These are phyloP conservation scores for Aschersonia sp. DNA, from an alignment of 2,329 filamentous ascomycete genomes.

Conservation along the genomic window DNA sequence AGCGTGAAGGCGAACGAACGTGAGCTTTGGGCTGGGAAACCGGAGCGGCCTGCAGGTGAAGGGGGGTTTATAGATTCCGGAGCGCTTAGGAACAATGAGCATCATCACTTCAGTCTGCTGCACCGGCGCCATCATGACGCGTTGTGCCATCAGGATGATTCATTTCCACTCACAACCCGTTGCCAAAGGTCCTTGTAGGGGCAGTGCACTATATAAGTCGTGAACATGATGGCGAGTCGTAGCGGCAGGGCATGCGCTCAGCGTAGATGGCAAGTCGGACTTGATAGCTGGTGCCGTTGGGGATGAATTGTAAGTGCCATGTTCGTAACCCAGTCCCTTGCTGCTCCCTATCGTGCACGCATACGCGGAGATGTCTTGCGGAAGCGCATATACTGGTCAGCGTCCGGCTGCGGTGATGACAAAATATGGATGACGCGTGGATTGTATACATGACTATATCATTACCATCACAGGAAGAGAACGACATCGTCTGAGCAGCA, in stretches of 20 bases:
- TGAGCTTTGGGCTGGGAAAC: too few species aligned
- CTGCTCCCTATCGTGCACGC: background rate
- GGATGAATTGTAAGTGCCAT: background rate
- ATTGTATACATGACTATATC: background rate
- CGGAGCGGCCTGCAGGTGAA: too few species aligned
- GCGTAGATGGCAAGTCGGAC: too few species aligned
- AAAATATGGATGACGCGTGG: constrained; percentile 7
- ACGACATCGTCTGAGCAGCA: constrained; percentile 16
- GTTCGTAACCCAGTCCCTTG: background rate
- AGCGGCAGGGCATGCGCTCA: background rate
- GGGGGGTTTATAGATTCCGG: background rate
- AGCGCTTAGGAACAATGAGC: background rate
- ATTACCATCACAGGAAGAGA: constrained; percentile 7
- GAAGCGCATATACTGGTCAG: background rate
- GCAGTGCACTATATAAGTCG: background rate
- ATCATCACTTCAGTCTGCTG: background rate
- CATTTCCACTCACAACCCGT: constrained; percentile 8
- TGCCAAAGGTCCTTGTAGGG: background rate
- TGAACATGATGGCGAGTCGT: background rate
- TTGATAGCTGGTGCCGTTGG: background rate
- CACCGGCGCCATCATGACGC: background rate
- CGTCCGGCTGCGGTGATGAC: constrained; percentile 8
- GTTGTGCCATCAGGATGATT: constrained; percentile 10
- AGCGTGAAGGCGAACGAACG: too few species aligned
- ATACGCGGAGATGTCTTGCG: background rate